These are phyloP conservation scores for Lippia alba DNA, from an alignment of 305 asterid species.

Conservation along the genomic window DNA sequence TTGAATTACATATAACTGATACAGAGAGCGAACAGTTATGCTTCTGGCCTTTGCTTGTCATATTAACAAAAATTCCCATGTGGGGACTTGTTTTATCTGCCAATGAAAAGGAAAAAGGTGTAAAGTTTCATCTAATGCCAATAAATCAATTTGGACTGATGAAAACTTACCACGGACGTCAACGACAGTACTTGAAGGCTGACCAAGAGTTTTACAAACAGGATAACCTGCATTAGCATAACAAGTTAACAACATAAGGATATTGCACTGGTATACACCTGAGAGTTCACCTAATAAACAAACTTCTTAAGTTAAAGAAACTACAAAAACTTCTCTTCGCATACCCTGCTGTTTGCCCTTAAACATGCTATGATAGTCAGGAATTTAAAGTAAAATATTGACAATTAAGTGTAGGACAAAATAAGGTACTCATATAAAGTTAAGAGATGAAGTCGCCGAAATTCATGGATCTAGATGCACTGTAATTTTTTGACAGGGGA, in stretches of 20 bases:
- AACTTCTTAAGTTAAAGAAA: too few species aligned
- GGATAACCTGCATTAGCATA: slow-evolving; percentile 79
- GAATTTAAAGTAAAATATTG: too few species aligned
- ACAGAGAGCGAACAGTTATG: slow-evolving; percentile 85
- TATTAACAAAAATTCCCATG: slow-evolving; percentile 69
- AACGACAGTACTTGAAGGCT: slow-evolving; percentile 59
- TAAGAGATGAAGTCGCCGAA: too few species aligned
- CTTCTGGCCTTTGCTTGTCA: slow-evolving; percentile 57
- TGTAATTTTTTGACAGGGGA: too few species aligned
- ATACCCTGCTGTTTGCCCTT: too few species aligned
- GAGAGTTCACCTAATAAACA: too few species aligned
- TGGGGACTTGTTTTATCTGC: slow-evolving; percentile 75
- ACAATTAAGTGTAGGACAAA: too few species aligned
- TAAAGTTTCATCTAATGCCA: slow-evolving; percentile 17
- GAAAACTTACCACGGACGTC: slow-evolving; percentile 64
- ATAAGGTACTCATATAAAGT: too few species aligned
- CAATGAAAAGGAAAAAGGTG: slow-evolving; percentile 33
- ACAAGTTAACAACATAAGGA: background rate
- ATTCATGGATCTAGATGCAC: too few species aligned
- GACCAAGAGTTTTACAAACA: slow-evolving; percentile 83
- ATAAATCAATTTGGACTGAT: slow-evolving; percentile 19
- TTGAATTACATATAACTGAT: slow-evolving; percentile 75
- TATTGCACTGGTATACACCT: background rate
- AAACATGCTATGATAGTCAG: too few species aligned
- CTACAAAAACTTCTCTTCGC: too few species aligned